Conservation (phyloP, 805 yeast species). For the Metschnikowia shivogae region DNA sequence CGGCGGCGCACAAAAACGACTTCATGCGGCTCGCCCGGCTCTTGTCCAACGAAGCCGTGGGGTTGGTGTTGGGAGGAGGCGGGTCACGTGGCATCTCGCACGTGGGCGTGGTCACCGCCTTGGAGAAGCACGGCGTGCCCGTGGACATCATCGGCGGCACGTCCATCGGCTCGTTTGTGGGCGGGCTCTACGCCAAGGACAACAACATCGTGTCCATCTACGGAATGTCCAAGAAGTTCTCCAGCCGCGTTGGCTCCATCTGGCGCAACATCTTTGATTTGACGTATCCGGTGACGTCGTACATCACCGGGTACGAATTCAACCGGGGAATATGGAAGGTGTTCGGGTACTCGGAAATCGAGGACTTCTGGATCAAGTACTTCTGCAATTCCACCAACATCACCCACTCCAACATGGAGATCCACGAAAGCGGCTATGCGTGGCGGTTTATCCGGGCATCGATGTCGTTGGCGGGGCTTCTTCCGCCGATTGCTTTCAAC, state of each 20-base stretch:
- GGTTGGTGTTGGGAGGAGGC: constrained; percentile 94
- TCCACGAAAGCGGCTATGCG: constrained; percentile 87
- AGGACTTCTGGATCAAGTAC: constrained; percentile 90
- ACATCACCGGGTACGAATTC: constrained; percentile 96
- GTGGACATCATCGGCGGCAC: constrained; percentile 95
- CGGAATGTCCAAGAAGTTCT: constrained; percentile 83
- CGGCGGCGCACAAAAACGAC: constrained; percentile 48
- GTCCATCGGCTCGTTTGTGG: constrained; percentile 92
- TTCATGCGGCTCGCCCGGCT: constrained; percentile 86
- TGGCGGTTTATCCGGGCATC: constrained; percentile 96
- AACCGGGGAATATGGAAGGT: constrained; percentile 97
- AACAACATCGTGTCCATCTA: constrained; percentile 87
- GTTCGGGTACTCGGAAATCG: constrained; percentile 87
- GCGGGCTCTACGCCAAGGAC: constrained; percentile 91
- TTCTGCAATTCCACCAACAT: constrained; percentile 92
- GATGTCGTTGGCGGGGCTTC: constrained; percentile 90
- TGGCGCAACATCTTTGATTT: constrained; percentile 85
- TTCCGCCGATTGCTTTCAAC: constrained; percentile 83
- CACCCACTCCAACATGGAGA: constrained; percentile 92
- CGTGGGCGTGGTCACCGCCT: constrained; percentile 83
- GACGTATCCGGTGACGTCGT: constrained; percentile 91
- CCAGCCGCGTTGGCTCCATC: constrained; percentile 72
- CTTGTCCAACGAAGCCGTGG: constrained; percentile 88
- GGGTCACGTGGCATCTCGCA: constrained; percentile 96
- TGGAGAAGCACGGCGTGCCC: constrained; percentile 91